Evolutionary conservation across 2,329 filamentous ascomycete genomes (phyloP).

Genomic region (Arthrobotrys iridis): DNA sequence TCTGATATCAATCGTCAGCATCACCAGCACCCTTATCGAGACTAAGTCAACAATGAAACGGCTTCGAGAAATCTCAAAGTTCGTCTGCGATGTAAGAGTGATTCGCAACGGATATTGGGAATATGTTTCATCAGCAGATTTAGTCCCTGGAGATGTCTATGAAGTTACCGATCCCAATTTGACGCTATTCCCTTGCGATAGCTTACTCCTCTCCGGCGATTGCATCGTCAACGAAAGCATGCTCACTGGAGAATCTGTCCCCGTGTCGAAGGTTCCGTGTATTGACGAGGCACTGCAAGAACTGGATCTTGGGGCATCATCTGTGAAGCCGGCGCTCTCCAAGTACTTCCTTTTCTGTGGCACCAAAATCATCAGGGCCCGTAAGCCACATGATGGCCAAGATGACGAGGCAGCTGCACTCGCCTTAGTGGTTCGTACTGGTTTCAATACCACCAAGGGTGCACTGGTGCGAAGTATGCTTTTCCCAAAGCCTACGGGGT

Average conservation of each 20-base stretch:
- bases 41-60: constrained; percentile 91
- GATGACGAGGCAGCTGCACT: constrained; percentile 89
- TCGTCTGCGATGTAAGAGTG: constrained; percentile 94
- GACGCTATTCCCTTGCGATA: constrained; percentile 89
- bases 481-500: constrained; percentile 96
- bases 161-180: constrained; percentile 94
- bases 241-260: constrained; percentile 95
- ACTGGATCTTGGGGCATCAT: constrained; percentile 81
- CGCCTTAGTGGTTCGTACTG: constrained; percentile 90
- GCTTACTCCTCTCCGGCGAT: constrained; percentile 87
- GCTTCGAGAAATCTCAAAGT: constrained; percentile 87
- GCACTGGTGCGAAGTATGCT: constrained; percentile 96
- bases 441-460: constrained; percentile 97
- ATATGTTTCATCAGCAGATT: constrained; percentile 82
- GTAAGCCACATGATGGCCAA: constrained; percentile 84
- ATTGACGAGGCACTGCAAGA: constrained; percentile 79
- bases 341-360: constrained; percentile 93
- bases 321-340: constrained; percentile 82
- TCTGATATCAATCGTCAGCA: constrained; percentile 90
- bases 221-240: constrained; percentile 99
- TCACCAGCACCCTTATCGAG: constrained; percentile 86
- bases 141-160: constrained; percentile 95
- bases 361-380: constrained; percentile 91
- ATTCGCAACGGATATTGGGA: constrained; percentile 95
- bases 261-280: constrained; percentile 89